A percentile compares a stretch with the other conserved stretches of the same genome.
Conservation (phyloP, 495 filamentous ascomycete species). For the Lophiotrema nucula region DNA sequence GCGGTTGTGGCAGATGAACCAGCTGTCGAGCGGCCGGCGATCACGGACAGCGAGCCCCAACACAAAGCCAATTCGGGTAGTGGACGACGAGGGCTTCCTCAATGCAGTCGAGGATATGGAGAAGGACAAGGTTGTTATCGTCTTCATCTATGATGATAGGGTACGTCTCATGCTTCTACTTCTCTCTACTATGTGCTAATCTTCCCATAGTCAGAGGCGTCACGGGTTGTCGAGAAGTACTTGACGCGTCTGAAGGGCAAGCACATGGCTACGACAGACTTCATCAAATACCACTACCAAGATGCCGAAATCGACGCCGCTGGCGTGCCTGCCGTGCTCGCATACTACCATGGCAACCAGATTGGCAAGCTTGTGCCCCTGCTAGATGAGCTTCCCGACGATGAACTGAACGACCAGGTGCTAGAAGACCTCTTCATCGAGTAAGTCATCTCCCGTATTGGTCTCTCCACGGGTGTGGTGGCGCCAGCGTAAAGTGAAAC, state of each 20-base stretch:
- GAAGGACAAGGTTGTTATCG: slow-evolving; percentile 82
- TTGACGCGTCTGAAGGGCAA: slow-evolving; percentile 67
- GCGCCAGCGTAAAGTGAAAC: no score
- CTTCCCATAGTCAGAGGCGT: slow-evolving; percentile 65
- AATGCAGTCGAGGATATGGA: slow-evolving; percentile 91
- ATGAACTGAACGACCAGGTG: slow-evolving; percentile 56
- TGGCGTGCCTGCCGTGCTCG: slow-evolving; percentile 82
- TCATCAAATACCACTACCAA: slow-evolving; percentile 86
- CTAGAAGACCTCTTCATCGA: slow-evolving; percentile 61
- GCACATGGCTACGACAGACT: slow-evolving; percentile 65
- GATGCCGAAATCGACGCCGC: slow-evolving; percentile 95
- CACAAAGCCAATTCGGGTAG: slow-evolving; percentile 71
- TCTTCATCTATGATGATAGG: slow-evolving; percentile 88
- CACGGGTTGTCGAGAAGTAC: slow-evolving; percentile 71
- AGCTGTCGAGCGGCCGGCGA: slow-evolving; percentile 58
- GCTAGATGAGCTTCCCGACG: slow-evolving; percentile 77
- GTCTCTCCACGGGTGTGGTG: no score
- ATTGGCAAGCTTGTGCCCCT: slow-evolving; percentile 87
- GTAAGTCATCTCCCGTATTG: no score
- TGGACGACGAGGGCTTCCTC: slow-evolving; percentile 88
- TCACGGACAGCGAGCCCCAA: slow-evolving; percentile 65
- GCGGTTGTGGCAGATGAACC: slow-evolving; percentile 72
- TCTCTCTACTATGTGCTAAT: slow-evolving; percentile 21
- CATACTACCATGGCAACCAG: slow-evolving; percentile 79
- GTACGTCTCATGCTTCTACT: slow-evolving; percentile 50